phyloP scores from a whole-genome alignment of 164 flowering plant genomes.

The Stephania japonica region DNA sequence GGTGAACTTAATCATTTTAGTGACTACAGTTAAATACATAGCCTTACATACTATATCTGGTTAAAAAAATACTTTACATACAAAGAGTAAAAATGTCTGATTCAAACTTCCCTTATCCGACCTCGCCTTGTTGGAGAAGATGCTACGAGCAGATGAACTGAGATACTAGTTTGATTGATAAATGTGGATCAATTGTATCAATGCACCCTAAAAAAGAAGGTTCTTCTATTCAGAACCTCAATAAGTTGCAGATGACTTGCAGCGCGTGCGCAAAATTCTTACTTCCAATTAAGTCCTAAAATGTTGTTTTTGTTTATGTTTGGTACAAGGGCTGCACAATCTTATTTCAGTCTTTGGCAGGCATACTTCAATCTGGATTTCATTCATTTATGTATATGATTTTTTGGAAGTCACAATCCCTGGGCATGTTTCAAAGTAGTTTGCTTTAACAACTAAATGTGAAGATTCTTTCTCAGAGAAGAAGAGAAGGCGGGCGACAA shows the following conservation, averaged over 20 bases:
- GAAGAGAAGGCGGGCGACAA: conserved; percentile 44
- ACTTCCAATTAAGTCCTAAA: background rate
- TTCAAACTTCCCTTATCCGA: background rate
- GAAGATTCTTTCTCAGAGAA: conserved; percentile 9
- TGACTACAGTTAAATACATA: too few relatives aligned
- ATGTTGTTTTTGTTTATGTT: background rate
- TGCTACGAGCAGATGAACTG: background rate
- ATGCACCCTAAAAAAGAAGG: background rate
- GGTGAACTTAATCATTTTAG: too few relatives aligned
- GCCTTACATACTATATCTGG: too few relatives aligned
- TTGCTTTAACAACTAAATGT: background rate
- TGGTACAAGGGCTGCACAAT: background rate
- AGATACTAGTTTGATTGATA: background rate
- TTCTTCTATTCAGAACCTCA: background rate
- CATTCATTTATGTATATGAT: background rate
- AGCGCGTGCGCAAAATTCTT: background rate
- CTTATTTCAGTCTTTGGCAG: too few relatives aligned
- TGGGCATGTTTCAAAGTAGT: background rate
- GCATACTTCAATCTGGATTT: background rate
- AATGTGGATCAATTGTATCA: background rate
- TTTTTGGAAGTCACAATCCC: background rate
- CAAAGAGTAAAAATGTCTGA: background rate
- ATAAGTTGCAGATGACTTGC: background rate
- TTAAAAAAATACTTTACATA: too few relatives aligned
- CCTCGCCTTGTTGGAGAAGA: background rate